Conservation (phyloP, 805 yeast genomes). For the Saccharomyces jurei region DNA sequence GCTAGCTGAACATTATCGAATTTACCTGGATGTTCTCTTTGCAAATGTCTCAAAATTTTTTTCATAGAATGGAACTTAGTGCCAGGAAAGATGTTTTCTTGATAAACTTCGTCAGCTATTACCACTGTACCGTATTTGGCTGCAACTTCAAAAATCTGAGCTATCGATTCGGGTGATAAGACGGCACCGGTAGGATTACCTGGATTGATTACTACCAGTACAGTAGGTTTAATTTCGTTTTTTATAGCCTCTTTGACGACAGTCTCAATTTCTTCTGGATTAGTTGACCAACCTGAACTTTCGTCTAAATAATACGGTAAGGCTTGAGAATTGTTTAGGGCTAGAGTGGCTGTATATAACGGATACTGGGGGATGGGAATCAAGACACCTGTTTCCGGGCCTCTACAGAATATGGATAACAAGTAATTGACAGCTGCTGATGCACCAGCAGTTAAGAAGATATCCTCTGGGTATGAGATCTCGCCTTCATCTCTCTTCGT, state of each 20-base stretch:
- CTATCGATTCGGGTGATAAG: slow-evolving; percentile 55
- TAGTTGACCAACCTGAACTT: slow-evolving; percentile 73
- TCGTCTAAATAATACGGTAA: slow-evolving; percentile 85
- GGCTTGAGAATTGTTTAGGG: slow-evolving; percentile 73
- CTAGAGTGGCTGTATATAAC: slow-evolving; percentile 87
- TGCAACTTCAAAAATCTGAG: slow-evolving; percentile 65
- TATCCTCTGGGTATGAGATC: slow-evolving; percentile 56
- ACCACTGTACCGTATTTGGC: slow-evolving; percentile 78
- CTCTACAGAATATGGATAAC: slow-evolving; percentile 59
- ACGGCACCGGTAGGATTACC: slow-evolving; percentile 98
- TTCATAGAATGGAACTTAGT: slow-evolving; percentile 72
- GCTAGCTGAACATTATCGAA: slow-evolving; percentile 78
- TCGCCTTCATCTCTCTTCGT: slow-evolving; percentile 70
- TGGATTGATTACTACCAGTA: slow-evolving; percentile 90
- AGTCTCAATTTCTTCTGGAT: slow-evolving; percentile 52
- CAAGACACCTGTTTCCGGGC: slow-evolving; percentile 65
- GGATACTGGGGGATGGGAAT: slow-evolving; percentile 99
- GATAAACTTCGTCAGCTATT: slow-evolving; percentile 97
- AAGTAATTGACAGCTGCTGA: slow-evolving; percentile 85
- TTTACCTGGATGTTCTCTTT: slow-evolving; percentile 42
- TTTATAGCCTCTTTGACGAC: slow-evolving; percentile 42
- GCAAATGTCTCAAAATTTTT: slow-evolving; percentile 62
- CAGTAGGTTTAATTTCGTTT: slow-evolving; percentile 57
- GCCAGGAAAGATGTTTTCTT: slow-evolving; percentile 79
- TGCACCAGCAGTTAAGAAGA: slow-evolving; percentile 89